These are phyloP conservation scores for Rhodotorula graminis DNA, from an alignment of 768 basidiomycete genomes.

Conservation along the genomic window DNA sequence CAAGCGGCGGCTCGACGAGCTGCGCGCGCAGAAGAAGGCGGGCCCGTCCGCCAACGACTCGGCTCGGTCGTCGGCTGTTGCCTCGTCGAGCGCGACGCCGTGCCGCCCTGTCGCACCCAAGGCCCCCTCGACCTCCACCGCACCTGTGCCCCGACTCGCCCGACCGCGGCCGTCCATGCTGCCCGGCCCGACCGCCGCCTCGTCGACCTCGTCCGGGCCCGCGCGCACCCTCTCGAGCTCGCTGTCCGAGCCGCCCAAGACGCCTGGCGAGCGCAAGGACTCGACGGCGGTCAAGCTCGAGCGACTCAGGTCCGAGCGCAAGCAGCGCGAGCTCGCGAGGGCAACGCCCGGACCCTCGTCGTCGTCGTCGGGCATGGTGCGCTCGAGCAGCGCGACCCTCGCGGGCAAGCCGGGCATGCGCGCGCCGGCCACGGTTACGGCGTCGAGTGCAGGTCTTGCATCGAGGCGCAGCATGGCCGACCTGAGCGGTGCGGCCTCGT, in stretches of 20 bases:
- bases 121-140: not conserved
- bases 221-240: not conserved
- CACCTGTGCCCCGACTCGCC: not conserved
- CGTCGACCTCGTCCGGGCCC: no score
- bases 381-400: not conserved
- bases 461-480: not conserved
- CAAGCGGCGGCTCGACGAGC: constrained; percentile 17
- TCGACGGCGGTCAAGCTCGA: constrained; percentile 19
- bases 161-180: not conserved
- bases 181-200: no score
- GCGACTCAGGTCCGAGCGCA: constrained; percentile 5
- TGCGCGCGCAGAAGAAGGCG: constrained; percentile 5
- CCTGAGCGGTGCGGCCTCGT: not conserved
- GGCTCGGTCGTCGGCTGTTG: not conserved
- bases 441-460: not conserved
- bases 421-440: not conserved
- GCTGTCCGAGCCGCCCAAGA: not conserved
- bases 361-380: not conserved
- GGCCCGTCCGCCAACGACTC: not conserved
- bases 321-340: constrained; percentile 6
- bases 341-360: not conserved
- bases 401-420: not conserved
- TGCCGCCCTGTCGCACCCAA: not conserved
- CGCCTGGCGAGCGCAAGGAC: constrained; percentile 31
- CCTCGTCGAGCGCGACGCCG: not conserved